Evolutionary conservation across 1,284 basidiomycete genomes (phyloP).

Genomic region (Ustilago curta): DNA sequence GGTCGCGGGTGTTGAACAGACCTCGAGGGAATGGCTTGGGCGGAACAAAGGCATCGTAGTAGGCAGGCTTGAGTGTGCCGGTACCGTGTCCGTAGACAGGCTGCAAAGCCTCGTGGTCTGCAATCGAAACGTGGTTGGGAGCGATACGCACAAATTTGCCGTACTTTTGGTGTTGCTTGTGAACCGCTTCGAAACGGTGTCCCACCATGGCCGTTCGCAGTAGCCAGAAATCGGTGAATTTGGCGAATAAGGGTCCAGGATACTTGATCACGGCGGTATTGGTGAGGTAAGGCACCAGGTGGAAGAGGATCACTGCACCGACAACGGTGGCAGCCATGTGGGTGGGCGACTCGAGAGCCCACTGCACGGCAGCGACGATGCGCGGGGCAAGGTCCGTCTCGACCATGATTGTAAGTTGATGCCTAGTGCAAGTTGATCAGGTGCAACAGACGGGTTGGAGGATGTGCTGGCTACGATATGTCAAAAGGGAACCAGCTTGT

Average conservation of each 20-base stretch:
- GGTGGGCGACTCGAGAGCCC: constrained; percentile 36
- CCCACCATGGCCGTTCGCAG: constrained; percentile 77
- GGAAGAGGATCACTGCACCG: constrained; percentile 47
- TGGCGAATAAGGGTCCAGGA: constrained; percentile 82
- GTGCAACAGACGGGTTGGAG: neutral
- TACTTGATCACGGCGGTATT: constrained; percentile 61
- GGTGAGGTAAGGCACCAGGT: constrained; percentile 48
- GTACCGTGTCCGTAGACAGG: constrained; percentile 56
- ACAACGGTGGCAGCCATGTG: constrained; percentile 35
- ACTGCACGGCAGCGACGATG: constrained; percentile 31
- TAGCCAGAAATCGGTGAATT: constrained; percentile 83
- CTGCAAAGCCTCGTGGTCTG: constrained; percentile 73
- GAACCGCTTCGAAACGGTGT: constrained; percentile 81
- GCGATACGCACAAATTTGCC: constrained; percentile 84
- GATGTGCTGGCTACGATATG: neutral
- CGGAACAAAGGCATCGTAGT: constrained; percentile 80
- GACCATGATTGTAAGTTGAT: constrained; percentile 25
- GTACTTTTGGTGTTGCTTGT: constrained; percentile 80
- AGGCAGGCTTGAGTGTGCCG: constrained; percentile 58
- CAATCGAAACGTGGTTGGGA: constrained; percentile 85
- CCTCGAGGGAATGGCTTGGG: constrained; percentile 70
- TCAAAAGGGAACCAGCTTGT: no score
- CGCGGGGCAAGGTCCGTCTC: constrained; percentile 39
- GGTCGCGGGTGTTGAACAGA: constrained; percentile 86
- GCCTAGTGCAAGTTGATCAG: no score